Conservation (phyloP, 768 basidiomycete genomes). For the Austroboletus festivus region DNA sequence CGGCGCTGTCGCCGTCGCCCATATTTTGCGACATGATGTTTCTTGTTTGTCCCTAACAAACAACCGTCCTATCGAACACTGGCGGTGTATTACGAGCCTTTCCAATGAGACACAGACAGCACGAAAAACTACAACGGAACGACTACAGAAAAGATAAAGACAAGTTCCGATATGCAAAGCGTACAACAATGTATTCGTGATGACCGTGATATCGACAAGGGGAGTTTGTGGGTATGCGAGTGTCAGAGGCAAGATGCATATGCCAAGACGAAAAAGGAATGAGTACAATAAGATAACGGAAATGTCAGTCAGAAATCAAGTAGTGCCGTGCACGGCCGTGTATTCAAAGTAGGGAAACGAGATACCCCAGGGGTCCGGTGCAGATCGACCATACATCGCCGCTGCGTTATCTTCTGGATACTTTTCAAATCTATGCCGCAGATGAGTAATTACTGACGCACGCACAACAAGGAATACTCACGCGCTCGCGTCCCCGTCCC, state of each 20-base stretch:
- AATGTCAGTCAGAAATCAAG: slow-evolving; percentile 3
- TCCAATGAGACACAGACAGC: no score
- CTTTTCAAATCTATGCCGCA: slow-evolving; percentile 57
- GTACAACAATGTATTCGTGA: slow-evolving; percentile 10
- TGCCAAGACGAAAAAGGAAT: background rate
- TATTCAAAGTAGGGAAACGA: slow-evolving; percentile 83
- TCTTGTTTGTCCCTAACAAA: slow-evolving; percentile 34
- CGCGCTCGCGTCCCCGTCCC: slow-evolving; percentile 96
- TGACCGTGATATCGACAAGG: slow-evolving; percentile 3
- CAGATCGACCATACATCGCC: slow-evolving; percentile 54
- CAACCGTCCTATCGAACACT: slow-evolving; percentile 15
- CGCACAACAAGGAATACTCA: slow-evolving; percentile 37
- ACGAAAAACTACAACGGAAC: slow-evolving; percentile 5
- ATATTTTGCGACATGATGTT: slow-evolving; percentile 38
- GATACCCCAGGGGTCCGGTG: slow-evolving; percentile 58
- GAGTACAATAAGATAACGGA: background rate
- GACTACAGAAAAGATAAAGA: no score
- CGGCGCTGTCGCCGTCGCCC: slow-evolving; percentile 18
- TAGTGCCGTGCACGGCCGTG: slow-evolving; percentile 36
- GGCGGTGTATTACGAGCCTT: background rate
- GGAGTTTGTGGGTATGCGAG: slow-evolving; percentile 12
- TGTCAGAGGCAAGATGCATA: slow-evolving; percentile 14
- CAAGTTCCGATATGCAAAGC: slow-evolving; percentile 2
- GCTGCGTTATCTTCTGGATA: slow-evolving; percentile 75
- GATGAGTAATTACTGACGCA: background rate